Percentiles rank a stretch among this genome's conserved stretches.
Evolutionary conservation across 2,329 filamentous ascomycete species (phyloP).

Genomic region (Mycosphaerelloides madeirae): DNA sequence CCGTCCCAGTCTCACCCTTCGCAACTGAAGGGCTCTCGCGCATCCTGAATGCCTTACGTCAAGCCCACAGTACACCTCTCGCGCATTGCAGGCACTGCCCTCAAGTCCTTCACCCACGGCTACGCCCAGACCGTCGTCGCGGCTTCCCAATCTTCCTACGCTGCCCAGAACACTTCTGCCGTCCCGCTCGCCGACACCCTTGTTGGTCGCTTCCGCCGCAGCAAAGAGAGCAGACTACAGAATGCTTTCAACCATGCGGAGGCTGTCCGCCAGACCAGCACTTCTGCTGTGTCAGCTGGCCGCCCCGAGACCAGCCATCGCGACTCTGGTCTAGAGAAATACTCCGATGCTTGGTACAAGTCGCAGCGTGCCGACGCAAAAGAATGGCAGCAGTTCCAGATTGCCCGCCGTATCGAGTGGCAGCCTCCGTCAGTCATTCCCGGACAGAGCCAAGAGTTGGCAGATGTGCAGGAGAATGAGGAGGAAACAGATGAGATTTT

Average conservation of each 20-base stretch:
- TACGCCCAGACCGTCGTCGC: constrained; percentile 98
- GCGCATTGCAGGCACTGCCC: constrained; percentile 65
- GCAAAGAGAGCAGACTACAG: constrained; percentile 28
- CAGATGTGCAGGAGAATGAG: constrained; percentile 35
- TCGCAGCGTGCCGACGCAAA: constrained; percentile 67
- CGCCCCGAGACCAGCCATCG: constrained; percentile 28
- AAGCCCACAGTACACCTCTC: constrained; percentile 77
- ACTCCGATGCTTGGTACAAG: constrained; percentile 85
- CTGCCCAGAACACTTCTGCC: constrained; percentile 56
- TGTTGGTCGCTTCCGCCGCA: constrained; percentile 45
- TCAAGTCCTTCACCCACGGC: constrained; percentile 92
- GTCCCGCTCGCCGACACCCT: constrained; percentile 50
- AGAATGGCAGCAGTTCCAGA: constrained; percentile 90
- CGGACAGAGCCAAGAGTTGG: constrained; percentile 35
- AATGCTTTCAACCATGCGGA: constrained; percentile 29
- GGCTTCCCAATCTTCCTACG: constrained; percentile 80
- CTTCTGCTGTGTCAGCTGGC: constrained; percentile 32
- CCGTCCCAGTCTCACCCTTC: constrained; percentile 43
- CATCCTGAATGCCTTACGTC: constrained; percentile 74
- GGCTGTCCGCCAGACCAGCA: constrained; percentile 32
- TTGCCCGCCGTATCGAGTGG: constrained; percentile 85
- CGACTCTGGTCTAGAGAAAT: constrained; percentile 69
- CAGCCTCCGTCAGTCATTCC: constrained; percentile 51
- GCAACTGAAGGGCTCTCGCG: constrained; percentile 56
- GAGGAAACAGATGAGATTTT: constrained; percentile 23